Conservation (phyloP, 257 asterid species). For the Parsonsia alboflavescens region DNA sequence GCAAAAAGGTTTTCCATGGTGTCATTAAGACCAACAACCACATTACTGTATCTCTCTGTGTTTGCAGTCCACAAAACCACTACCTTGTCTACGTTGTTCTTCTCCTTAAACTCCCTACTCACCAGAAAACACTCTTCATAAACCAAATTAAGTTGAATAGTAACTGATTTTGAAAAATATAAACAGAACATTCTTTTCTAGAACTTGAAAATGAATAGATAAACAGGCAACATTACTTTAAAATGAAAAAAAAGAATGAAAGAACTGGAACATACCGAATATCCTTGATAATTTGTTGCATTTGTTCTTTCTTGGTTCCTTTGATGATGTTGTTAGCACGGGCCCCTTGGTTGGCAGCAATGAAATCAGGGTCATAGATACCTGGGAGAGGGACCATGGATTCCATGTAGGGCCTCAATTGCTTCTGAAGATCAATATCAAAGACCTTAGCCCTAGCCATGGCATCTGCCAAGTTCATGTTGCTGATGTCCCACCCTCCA, state of each 20-base stretch:
- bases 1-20: conserved; percentile 73
- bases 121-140: conserved; percentile 1
- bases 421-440: conserved; percentile 91
- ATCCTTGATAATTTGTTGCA: conserved; percentile 71
- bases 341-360: conserved; percentile 92
- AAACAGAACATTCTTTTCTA: not conserved
- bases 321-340: conserved; percentile 85
- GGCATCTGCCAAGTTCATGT: conserved; percentile 92
- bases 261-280: conserved; percentile 45
- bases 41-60: conserved; percentile 90
- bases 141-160: not conserved
- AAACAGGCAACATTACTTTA: not conserved
- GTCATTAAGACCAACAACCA: conserved; percentile 81
- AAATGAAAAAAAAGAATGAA: not conserved
- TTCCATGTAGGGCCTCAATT: conserved; percentile 96
- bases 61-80: conserved; percentile 99
- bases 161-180: too few species aligned
- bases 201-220: not conserved
- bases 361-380: conserved; percentile 90
- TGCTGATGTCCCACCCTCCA: conserved; percentile 99
- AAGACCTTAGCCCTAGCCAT: conserved; percentile 94
- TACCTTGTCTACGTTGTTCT: conserved; percentile 69
- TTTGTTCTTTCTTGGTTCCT: conserved; percentile 85
- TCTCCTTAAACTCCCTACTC: conserved; percentile 83
- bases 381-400: conserved; percentile 99